phyloP scores from a whole-genome alignment of 805 yeast genomes.

The Kluyveromyces dobzhanskii region DNA sequence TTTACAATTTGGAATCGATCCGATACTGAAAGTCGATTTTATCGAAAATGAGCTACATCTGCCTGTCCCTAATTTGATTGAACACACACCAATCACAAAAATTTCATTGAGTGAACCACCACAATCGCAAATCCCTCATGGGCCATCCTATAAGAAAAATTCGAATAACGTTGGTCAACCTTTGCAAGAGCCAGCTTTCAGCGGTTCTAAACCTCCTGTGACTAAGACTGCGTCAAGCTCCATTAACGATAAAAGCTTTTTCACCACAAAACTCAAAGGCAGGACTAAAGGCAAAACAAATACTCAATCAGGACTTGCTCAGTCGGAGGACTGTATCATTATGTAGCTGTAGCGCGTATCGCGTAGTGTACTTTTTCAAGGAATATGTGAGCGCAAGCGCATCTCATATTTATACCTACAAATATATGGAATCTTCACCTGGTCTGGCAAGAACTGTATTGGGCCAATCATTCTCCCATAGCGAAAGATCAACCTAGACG shows the following conservation, averaged over 20 bases:
- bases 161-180: no score
- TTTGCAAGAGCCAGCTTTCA: not conserved
- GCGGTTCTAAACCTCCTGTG: not conserved
- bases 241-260: not conserved
- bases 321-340: conserved; percentile 13
- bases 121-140: no score
- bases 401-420: no score
- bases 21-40: conserved; percentile 27
- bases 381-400: no score
- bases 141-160: no score
- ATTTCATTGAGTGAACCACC: not conserved
- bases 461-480: no score
- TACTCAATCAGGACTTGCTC: conserved; percentile 1
- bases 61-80: conserved; percentile 15
- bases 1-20: conserved; percentile 41
- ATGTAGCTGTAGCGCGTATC: conserved; percentile 11
- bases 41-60: conserved; percentile 12
- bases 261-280: not conserved
- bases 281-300: not conserved
- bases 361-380: no score
- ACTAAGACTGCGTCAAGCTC: not conserved
- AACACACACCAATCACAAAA: conserved; percentile 6
- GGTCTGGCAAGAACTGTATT: no score
- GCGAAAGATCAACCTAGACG: no score
- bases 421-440: no score